Evolutionary conservation across 2,329 filamentous ascomycete genomes (phyloP).

Genomic region (Phaeoacremonium minimum): DNA sequence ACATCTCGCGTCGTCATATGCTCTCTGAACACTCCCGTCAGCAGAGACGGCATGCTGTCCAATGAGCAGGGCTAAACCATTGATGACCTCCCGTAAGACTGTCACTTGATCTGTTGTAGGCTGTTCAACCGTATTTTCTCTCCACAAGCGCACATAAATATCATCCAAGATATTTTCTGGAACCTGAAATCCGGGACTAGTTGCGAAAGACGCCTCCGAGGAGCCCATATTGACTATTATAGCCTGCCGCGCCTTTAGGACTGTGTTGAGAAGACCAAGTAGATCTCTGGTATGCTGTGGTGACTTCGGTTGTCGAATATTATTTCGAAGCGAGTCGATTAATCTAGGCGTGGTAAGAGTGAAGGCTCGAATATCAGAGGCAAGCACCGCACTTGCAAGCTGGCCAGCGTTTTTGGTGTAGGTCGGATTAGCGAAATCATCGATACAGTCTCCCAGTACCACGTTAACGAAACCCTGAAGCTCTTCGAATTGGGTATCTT

Average conservation of each 20-base stretch:
- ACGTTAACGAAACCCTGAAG: constrained; percentile 41
- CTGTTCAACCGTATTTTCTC: constrained; percentile 20
- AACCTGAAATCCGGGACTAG: constrained; percentile 1
- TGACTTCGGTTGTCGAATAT: constrained; percentile 45
- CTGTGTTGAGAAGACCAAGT: constrained; percentile 43
- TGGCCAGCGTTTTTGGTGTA: constrained; percentile 50
- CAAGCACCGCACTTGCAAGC: constrained; percentile 45
- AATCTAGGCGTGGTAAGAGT: constrained; percentile 39
- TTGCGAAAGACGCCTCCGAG: background rate
- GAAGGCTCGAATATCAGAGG: constrained; percentile 43
- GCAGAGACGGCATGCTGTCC: constrained; percentile 30
- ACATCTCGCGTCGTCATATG: constrained; percentile 5
- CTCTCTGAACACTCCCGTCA: background rate
- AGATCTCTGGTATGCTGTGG: constrained; percentile 47
- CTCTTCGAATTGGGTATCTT: no score
- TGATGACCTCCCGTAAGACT: constrained; percentile 36
- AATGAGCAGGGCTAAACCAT: constrained; percentile 40
- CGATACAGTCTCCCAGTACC: constrained; percentile 48
- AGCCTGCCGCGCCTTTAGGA: constrained; percentile 41
- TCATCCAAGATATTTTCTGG: constrained; percentile 31
- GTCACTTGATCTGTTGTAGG: constrained; percentile 31
- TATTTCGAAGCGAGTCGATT: constrained; percentile 42
- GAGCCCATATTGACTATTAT: constrained; percentile 21
- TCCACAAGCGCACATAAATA: constrained; percentile 34
- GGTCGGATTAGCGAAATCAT: constrained; percentile 47